Percentiles rank a stretch among this genome's conserved stretches.
phyloP scores from a whole-genome alignment of 78 protist species.

The Dictyostelium brefeldianum region DNA sequence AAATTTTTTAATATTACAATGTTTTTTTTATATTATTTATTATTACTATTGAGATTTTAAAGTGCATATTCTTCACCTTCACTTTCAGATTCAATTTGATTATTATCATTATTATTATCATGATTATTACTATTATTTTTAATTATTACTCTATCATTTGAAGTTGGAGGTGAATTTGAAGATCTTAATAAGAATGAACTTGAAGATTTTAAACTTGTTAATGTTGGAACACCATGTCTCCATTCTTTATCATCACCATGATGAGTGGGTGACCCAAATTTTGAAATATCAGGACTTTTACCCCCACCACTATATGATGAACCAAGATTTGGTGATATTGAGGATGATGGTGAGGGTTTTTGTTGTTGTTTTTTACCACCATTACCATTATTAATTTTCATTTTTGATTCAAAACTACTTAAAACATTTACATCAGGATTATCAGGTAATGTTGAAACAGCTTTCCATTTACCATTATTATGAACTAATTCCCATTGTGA shows the following conservation, averaged over 20 bases:
- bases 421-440: constrained; percentile 4
- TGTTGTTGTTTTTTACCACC: not conserved
- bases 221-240: constrained; percentile 8
- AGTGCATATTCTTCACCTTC: constrained; percentile 8
- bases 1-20: no score
- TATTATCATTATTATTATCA: not conserved
- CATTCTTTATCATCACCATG: not conserved
- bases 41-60: not conserved
- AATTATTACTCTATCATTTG: not conserved
- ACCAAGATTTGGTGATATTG: not conserved
- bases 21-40: not conserved
- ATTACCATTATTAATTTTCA: not conserved
- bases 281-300: not conserved
- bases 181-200: not conserved
- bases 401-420: not conserved
- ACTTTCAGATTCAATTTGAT: not conserved
- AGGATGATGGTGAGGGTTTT: not conserved
- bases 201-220: not conserved
- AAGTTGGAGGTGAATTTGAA: not conserved
- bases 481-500: constrained; percentile 50
- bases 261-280: not conserved
- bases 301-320: not conserved
- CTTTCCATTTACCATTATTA: constrained; percentile 64
- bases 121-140: no score
- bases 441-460: constrained; percentile 15